Evolutionary conservation across 441 rosid species (phyloP).

Genomic region (Metrosideros polymorpha): DNA sequence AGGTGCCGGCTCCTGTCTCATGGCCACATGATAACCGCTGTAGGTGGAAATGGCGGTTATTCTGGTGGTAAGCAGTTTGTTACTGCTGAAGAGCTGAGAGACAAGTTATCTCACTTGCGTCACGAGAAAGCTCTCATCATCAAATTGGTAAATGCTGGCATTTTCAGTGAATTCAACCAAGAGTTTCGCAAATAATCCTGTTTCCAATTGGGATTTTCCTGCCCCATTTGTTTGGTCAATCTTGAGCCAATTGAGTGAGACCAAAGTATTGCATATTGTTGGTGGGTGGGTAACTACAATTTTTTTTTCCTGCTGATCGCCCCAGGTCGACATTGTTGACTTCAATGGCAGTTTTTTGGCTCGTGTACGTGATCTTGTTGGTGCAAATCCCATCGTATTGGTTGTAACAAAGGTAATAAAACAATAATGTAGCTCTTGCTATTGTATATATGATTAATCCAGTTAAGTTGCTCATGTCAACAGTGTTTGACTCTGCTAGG

Average conservation of each 20-base stretch:
- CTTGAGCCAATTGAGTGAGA: background rate
- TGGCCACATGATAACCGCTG: conserved; percentile 96
- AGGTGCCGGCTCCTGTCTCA: conserved; percentile 89
- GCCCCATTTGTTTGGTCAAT: background rate
- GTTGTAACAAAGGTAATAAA: conserved; percentile 75
- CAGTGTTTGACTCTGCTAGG: conserved; percentile 23
- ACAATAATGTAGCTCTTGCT: background rate
- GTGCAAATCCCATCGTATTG: conserved; percentile 86
- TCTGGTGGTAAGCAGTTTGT: conserved; percentile 90
- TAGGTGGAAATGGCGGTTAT: conserved; percentile 97
- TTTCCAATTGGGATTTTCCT: background rate
- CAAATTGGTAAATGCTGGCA: conserved; percentile 44
- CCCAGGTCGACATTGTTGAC: conserved; percentile 95
- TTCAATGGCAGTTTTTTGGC: conserved; percentile 91
- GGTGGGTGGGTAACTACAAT: background rate
- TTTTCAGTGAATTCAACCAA: background rate
- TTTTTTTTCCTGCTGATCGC: background rate
- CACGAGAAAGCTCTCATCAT: conserved; percentile 70
- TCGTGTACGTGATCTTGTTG: conserved; percentile 86
- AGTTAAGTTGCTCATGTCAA: background rate
- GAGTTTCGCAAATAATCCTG: background rate
- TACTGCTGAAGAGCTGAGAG: conserved; percentile 79
- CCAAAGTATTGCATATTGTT: background rate
- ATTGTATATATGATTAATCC: background rate
- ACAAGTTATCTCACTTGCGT: conserved; percentile 85